A percentile compares a stretch with the other conserved stretches of the same genome.
Conservation (phyloP, 1,284 basidiomycete species). For the Austroboletus rostrupii region DNA sequence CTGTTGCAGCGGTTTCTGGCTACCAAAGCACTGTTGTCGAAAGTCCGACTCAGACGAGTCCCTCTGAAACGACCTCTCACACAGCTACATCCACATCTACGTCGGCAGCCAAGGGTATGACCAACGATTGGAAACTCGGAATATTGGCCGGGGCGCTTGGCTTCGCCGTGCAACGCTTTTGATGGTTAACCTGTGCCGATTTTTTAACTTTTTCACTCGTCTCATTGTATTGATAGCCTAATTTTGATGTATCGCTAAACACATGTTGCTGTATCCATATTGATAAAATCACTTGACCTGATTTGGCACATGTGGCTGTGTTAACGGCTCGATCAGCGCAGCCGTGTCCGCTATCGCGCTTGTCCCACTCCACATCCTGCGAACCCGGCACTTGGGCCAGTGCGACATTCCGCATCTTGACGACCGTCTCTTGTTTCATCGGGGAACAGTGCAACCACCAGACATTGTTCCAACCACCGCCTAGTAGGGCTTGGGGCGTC, state of each 20-base stretch:
- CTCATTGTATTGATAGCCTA: conserved; percentile 9
- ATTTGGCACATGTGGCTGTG: neutral
- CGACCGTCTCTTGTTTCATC: neutral
- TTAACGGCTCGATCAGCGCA: neutral
- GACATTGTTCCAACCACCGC: neutral
- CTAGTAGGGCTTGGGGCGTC: neutral
- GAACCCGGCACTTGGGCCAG: neutral
- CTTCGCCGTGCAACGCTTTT: neutral
- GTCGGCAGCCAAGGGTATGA: neutral
- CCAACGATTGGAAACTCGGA: conserved; percentile 3
- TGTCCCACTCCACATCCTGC: conserved; percentile 3
- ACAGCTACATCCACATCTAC: neutral
- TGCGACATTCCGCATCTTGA: neutral
- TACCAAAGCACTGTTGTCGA: conserved; percentile 25
- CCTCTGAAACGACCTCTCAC: too few relatives aligned
- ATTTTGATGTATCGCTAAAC: neutral
- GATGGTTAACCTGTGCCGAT: too few relatives aligned
- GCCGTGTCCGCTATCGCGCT: neutral
- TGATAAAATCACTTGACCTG: too few relatives aligned
- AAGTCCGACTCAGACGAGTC: neutral
- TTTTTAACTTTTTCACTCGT: neutral
- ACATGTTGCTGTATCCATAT: neutral
- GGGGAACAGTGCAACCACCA: neutral
- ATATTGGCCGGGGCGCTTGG: conserved; percentile 1
- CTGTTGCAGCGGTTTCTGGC: conserved; percentile 25